Conservation (phyloP, 306 rosid species). For the Senna siamea region DNA sequence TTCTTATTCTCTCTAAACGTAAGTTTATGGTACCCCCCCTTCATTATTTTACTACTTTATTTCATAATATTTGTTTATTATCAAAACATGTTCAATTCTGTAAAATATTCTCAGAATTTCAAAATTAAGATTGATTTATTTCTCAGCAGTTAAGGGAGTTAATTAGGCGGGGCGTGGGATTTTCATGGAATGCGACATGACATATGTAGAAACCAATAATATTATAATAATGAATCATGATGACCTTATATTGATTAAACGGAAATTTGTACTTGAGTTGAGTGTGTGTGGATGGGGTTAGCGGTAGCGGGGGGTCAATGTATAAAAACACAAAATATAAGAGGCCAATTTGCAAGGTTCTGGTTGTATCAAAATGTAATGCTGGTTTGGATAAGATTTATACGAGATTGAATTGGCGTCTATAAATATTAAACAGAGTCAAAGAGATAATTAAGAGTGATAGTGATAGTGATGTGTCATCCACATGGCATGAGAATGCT, state of each 20-base stretch:
- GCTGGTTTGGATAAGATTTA: conserved; percentile 1
- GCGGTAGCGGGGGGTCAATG: not conserved
- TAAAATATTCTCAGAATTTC: not conserved
- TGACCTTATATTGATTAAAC: not conserved
- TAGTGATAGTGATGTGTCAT: conserved; percentile 43
- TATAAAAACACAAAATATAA: not conserved
- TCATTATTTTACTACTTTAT: conserved; percentile 12
- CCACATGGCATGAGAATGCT: conserved; percentile 39
- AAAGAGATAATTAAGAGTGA: conserved; percentile 26
- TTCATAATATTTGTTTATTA: conserved; percentile 5
- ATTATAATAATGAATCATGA: conserved; percentile 6
- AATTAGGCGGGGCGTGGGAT: too few relatives aligned
- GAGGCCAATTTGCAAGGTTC: not conserved
- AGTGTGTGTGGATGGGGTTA: not conserved
- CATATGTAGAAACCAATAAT: conserved; percentile 6
- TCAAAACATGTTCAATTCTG: too few relatives aligned
- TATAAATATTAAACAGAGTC: not conserved
- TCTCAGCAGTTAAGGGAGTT: too few relatives aligned
- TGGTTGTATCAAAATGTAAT: not conserved
- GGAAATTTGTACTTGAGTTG: not conserved
- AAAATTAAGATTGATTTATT: too few relatives aligned
- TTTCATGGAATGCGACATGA: too few relatives aligned
- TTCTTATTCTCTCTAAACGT: conserved; percentile 38
- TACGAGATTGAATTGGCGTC: not conserved
- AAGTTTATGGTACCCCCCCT: not conserved